Evolutionary conservation across 148 eudicot species (phyloP).

Genomic region (Arctostaphylos glauca): DNA sequence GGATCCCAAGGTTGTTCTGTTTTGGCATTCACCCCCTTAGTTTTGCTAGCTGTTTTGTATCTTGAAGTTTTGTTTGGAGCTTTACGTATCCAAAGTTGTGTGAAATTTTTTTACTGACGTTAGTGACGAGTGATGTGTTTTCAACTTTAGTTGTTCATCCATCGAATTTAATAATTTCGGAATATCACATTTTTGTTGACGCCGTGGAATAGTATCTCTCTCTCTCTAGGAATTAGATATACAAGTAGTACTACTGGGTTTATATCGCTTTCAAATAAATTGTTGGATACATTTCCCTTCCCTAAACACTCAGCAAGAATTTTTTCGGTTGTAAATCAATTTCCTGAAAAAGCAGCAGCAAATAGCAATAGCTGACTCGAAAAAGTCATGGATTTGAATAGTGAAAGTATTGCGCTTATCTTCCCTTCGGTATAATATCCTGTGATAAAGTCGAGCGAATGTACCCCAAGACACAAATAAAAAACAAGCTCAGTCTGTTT

Average conservation of each 20-base stretch:
- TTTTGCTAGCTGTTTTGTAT: neutral
- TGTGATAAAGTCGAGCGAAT: neutral
- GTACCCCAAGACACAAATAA: neutral
- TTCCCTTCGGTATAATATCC: neutral
- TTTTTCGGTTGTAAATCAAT: neutral
- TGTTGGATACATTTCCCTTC: too few relatives aligned
- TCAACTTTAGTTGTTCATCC: neutral
- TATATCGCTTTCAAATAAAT: too few relatives aligned
- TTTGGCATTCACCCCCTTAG: neutral
- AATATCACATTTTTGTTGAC: too few relatives aligned
- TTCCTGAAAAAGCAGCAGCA: neutral
- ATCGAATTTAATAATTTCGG: neutral
- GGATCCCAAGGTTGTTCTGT: neutral
- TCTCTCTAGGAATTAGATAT: too few relatives aligned
- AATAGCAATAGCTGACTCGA: neutral
- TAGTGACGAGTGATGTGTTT: neutral
- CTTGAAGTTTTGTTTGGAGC: neutral
- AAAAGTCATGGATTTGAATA: neutral
- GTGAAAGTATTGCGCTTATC: neutral
- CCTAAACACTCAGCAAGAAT: too few relatives aligned
- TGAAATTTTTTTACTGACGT: neutral
- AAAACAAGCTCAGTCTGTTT: neutral
- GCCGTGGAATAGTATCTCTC: too few relatives aligned
- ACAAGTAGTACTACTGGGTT: too few relatives aligned
- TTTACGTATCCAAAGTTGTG: neutral